Base-by-base conservation (phyloP, 2,329 filamentous ascomycete genomes). In the Oidium heveae region DNA sequence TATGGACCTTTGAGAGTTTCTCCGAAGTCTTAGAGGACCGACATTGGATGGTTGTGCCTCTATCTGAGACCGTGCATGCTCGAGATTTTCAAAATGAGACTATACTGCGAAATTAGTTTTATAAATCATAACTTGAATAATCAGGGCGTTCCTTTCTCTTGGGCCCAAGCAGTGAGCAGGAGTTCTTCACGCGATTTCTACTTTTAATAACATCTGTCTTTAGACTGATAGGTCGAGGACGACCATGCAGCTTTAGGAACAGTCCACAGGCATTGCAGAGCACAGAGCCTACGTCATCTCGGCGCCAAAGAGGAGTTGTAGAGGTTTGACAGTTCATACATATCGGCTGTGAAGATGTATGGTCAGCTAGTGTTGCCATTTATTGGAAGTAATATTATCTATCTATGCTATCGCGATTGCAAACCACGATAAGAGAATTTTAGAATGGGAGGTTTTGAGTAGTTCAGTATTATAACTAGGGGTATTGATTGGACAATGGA, bases 121-220 rank as follows among this genome's bases (percentile, higher is more conserved):
- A 28, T 28, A 28, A 28, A 28, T 28, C 3, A 28, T 28, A 28
- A 28, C 6, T 28, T 28, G 24, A 28, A 28, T 15, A 39, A 10
- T 13, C n/a, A 55, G 44, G 41, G 33, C 13, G 64, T 71, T 86
- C 86, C 80, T 93, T 94, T 69, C 87, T 80, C 68, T 81, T 88
- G 63, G 86, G 84, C 50, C 81, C 79, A 58, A 88, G 76, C 2
- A 72, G 85, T 9, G 84, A 78, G 54, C 77, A 76, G 68, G 79
- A 77, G 32, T 87, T 91, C 74, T 96, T 96, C 62, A 96, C 89
- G 60, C 91, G 81, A 70, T 98, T 98, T 64, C 91, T 86, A 72
- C 88, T 95, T 74, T 98, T 98, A 72, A 98, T 98, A 61, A 96
- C 89, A 72, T 98, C 91, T 52, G 91, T 96, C 75, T 98, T 98